Base-by-base conservation (phyloP, 805 yeast genomes). In the Myxozyma nipponensis region DNA sequence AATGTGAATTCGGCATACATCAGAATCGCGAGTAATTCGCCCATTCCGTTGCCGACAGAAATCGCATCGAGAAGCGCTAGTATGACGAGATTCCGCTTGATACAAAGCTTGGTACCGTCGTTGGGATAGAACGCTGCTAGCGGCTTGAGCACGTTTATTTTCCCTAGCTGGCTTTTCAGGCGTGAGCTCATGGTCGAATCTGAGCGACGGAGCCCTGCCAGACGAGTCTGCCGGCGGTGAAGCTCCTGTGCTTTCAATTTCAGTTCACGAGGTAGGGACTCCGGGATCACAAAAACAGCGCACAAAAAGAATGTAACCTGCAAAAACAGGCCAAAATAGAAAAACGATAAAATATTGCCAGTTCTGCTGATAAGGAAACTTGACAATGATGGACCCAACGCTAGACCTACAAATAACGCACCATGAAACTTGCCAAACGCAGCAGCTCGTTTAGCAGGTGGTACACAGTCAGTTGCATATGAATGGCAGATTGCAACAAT, bases 1-100 rank as follows among this genome's bases (percentile, higher is more conserved):
- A 62, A 65, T 43, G 49, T 46, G 42, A 52, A 52, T 46, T 63
- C 67, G 3, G 62, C 49, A 39, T 58, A 63, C 30, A 52, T 39
- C 21, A 52, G 39, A 6, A 39, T 23, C 15, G 51, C 56, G 43
- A 37, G 41, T 23, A 48, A 30, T 21, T 52, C 56, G 17, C 39
- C 23, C 32, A 48, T 22, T 13, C 42, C 36, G 42, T 47, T 52
- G 4, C 49, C 47, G 24, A 52, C 52, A 15, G 38, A 22, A 15
- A 44, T 15, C 10, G 40, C 35, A 25, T 52, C 56, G 38, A 52
- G 44, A 10, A 44, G 35, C 9, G 47, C 56, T 10, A 52, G 42
- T 7, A 44, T 15, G n/a, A 32, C 30, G 32, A 52, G 28, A 26
- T 52, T 52, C n/a, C 50, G 48, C 21, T 44, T 41, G 43, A 52